Evolutionary conservation across 495 filamentous ascomycete genomes (phyloP), one percentile per base, ranked within the genome.

Genomic region (Podospora pseudocomata): DNA sequence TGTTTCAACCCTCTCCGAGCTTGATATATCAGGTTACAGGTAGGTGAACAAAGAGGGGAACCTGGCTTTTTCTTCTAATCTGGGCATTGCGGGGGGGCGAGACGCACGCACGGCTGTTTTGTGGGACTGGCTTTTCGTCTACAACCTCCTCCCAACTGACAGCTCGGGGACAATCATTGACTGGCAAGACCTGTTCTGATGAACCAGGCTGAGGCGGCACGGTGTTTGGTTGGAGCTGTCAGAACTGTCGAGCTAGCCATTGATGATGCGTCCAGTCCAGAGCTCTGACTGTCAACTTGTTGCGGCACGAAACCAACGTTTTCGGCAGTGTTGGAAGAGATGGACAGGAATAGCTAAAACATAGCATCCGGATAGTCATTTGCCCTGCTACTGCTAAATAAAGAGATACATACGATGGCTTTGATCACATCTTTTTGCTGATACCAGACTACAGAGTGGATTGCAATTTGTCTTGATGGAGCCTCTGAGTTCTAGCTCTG

Each of bases 31-130:
- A 23, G 23, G 23, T 23, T 23, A 23, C 23, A 23, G 23, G 23
- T 23, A 23, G 23, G 23, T 23, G 23, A 23, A 1, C 23, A 49
- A 49, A 49, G 39, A 49, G 39, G 39, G 39, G 39, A 49, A 61
- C 59, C 59, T 3, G 30, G 30, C 26, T 32, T 49, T 11, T 20
- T 44, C 27, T 63, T 63, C 27, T 28, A 44, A 61, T 27, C 61
- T 39, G 32, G 30, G 61, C 27, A 58, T 26, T 63, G 61, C 61
- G 61, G 61, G 61, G 55, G 61, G 30, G 61, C 28, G 32, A 63
- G 30, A 63, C 61, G 61, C 61, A 63, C 61, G 61, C 61, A 63
- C 61, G 61, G 61, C n/a, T 34, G 28, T 63, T 63, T 63, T 61
- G 55, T 58, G 55, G 55, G n/a, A 58, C 55, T 58, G 2, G 39